Evolutionary conservation across 345 rosid species (phyloP), one percentile per base, ranked within the genome.

Genomic region (Eucalyptus cladocalyx): DNA sequence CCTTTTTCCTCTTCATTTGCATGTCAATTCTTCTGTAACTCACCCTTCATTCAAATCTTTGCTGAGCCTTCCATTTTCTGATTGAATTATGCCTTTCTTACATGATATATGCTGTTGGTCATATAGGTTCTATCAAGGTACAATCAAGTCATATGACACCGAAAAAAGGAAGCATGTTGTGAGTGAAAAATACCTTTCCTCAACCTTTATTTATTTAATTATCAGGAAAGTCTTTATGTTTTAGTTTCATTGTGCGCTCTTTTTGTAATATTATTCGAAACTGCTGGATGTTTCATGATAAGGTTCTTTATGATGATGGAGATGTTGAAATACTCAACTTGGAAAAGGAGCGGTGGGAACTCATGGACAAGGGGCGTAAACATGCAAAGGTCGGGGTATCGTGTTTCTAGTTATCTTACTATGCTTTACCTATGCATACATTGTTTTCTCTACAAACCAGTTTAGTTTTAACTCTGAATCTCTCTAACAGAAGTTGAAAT

Each of bases 221-320:
- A 42, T 48, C 24, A 53, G n/a, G 37, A 43, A 19, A 87, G 50
- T 86, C 62, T 88, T 88, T 86, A 80, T 56, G 45, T 69, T 43
- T 51, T 26, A 54, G 87, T 69, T 43, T 58, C 47, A 19, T 87
- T 87, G 72, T 50, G 21, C 32, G 5, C 65, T 86, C 87, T 53
- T 86, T 86, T 26, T 47, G 13, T 49, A 49, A 53, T 89, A 58
- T 26, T 11, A 45, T 85, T 50, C 2, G 51, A 65, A 28, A 86
- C 67, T 65, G 67, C 58, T 34, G 8, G 34, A 86, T 86, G 14
- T 50, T 86, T 72, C 87, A 60, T 86, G 56, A 86, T 60, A 67
- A 98, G 99, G 93, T 97, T 89, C 94, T 97, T 83, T 98, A 98
- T 62, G 96, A 98, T 81, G 99, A 98, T 91, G 99, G 98, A 90